Base-by-base conservation (phyloP, 805 yeast genomes). In the Ogataea chonburiensis region DNA sequence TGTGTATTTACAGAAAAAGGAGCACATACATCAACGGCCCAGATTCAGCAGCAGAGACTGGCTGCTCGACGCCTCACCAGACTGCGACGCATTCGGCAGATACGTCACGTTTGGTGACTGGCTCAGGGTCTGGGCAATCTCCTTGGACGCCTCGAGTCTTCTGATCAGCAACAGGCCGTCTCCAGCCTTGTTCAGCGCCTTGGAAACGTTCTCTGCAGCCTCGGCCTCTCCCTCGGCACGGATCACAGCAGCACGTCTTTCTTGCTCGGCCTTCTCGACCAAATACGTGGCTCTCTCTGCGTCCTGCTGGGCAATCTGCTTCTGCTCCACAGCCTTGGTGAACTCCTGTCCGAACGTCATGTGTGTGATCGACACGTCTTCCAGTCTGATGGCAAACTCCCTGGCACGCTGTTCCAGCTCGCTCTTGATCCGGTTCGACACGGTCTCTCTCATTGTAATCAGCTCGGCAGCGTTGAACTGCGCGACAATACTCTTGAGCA, bases 221-320 rank as follows among this genome's bases (percentile, higher is more conserved):
- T 93, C 98, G 33, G 98, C 98, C 68, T 93, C 98, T 67, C 98
- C 98, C 66, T 93, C 98, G 18, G 98, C 98, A 55, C 98, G 79
- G 50, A 93, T 89, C 53, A 93, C 87, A 31, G 86, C 70, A 2
- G 98, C 98, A 63, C 84, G 89, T 60, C 95, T 79, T 64, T 91
- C 98, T 68, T 93, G 98, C 64, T 93, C 97, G 7, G 98, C 98
- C 60, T 84, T 84, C 58, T 89, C 97, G 38, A 93, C 97, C 35
- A 86, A 70, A 58, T 78, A 93, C 56, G 83, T 84, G 41, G 98
- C 96, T 50, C 98, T 77, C 70, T 93, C 98, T 16, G 98, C 98
- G 60, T 93, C 98, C 67, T 93, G 98, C 68, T 93, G 98, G 20
- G 98, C 98, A 66, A 93, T 94, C 67, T 93, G 98, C 63, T 93